Conservation (phyloP, 192 early-diverging fungal species). For the Radiomyces spectabilis region DNA sequence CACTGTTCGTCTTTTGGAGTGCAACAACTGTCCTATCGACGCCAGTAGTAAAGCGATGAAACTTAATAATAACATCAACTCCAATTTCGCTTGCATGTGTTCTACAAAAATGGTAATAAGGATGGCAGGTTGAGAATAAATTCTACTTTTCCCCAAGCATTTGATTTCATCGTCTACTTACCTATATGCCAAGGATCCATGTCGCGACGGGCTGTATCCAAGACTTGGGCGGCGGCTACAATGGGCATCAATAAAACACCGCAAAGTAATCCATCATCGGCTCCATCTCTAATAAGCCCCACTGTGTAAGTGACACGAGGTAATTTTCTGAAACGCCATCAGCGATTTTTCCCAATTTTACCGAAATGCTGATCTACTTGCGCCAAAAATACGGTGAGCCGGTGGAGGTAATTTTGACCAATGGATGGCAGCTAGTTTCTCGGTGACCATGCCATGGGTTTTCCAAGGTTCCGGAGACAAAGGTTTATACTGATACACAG, state of each 20-base stretch:
- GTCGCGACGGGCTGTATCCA: slow-evolving; percentile 25
- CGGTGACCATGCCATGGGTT: too few species aligned
- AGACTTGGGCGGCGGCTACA: slow-evolving; percentile 42
- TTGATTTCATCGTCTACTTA: slow-evolving; percentile 6
- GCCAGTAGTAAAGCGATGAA: slow-evolving; percentile 10
- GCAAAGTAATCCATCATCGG: slow-evolving; percentile 50
- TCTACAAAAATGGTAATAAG: slow-evolving; percentile 6
- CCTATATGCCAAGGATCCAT: slow-evolving; percentile 18
- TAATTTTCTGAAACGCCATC: background rate
- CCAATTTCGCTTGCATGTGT: slow-evolving; percentile 22
- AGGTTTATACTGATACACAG: too few species aligned
- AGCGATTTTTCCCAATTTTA: background rate
- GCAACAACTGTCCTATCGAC: slow-evolving; percentile 8
- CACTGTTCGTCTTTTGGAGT: slow-evolving; percentile 9
- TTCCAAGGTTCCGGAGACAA: too few species aligned
- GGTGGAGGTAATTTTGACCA: too few species aligned
- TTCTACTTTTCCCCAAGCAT: too few species aligned
- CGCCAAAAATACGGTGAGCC: slow-evolving; percentile 14
- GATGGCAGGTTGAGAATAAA: too few species aligned
- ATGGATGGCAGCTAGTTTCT: too few species aligned
- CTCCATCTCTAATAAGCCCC: slow-evolving; percentile 29
- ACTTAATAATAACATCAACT: slow-evolving; percentile 30
- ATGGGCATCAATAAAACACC: slow-evolving; percentile 42
- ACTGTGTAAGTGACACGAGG: background rate
- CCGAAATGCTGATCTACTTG: slow-evolving; percentile 11